Conservation (phyloP, 805 yeast species). For the Lipomyces mesembrius region DNA sequence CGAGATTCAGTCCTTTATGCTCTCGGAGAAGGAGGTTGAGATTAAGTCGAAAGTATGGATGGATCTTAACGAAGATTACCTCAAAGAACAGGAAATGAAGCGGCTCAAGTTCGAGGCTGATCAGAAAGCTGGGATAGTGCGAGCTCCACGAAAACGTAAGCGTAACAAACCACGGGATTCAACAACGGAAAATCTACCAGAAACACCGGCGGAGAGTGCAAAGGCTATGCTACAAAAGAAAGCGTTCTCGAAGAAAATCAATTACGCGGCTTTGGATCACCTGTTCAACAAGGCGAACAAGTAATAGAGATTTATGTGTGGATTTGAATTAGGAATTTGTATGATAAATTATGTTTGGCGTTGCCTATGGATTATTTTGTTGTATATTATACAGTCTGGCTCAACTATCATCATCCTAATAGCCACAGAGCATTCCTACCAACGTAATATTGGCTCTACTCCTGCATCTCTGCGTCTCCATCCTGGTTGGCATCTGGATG, state of each 20-base stretch:
- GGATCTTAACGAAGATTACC: conserved; percentile 82
- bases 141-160: conserved; percentile 52
- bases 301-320: not conserved
- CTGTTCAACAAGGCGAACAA: conserved; percentile 39
- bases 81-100: conserved; percentile 83
- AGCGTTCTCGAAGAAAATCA: conserved; percentile 83
- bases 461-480: conserved; percentile 1
- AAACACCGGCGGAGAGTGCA: conserved; percentile 77
- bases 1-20: conserved; percentile 64
- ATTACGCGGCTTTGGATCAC: conserved; percentile 74
- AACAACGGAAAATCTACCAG: conserved; percentile 48
- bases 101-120: conserved; percentile 86
- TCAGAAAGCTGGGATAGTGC: conserved; percentile 73
- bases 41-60: conserved; percentile 88
- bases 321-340: not conserved
- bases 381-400: not conserved
- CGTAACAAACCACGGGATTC: conserved; percentile 43
- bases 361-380: not conserved
- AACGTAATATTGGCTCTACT: not conserved
- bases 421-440: not conserved
- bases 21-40: conserved; percentile 61
- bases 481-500: not conserved
- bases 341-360: not conserved
- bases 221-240: conserved; percentile 75
- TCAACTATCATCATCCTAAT: not conserved